Percentiles rank a stretch among this genome's conserved stretches.
Conservation (phyloP, 306 rosid species). For the Vicia faba region DNA sequence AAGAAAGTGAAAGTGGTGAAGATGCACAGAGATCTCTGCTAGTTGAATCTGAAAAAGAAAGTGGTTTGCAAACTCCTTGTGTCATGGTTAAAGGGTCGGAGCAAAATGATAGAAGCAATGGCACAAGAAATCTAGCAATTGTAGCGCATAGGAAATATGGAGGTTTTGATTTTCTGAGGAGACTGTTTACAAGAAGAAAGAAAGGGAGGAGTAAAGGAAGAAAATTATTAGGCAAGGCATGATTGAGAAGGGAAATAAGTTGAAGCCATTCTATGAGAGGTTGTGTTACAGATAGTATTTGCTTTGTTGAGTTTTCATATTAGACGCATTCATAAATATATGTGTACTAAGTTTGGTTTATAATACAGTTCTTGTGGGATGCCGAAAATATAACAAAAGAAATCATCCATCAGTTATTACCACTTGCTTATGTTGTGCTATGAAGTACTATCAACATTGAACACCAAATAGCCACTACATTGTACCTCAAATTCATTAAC, state of each 20-base stretch:
- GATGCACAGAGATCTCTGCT: slow-evolving; percentile 36
- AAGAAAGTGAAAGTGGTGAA: slow-evolving; percentile 35
- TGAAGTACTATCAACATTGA: too few relatives aligned
- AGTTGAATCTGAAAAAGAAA: slow-evolving; percentile 40
- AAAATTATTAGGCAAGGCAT: slow-evolving; percentile 37
- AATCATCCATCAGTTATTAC: too few relatives aligned
- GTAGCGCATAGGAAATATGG: slow-evolving; percentile 57
- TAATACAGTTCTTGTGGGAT: background rate
- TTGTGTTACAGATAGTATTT: slow-evolving; percentile 35
- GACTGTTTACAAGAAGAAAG: slow-evolving; percentile 55
- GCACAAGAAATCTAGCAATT: slow-evolving; percentile 45
- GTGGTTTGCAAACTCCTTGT: slow-evolving; percentile 32
- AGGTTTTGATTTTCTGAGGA: slow-evolving; percentile 64
- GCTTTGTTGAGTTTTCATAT: background rate
- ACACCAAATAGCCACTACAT: too few relatives aligned
- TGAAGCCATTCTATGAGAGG: slow-evolving; percentile 5
- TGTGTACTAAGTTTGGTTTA: slow-evolving; percentile 18
- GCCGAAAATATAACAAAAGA: background rate
- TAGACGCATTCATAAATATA: background rate
- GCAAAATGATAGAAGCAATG: slow-evolving; percentile 37
- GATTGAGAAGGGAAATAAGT: slow-evolving; percentile 33
- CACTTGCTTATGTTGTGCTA: too few relatives aligned
- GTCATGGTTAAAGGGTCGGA: slow-evolving; percentile 35
- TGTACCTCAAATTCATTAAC: too few relatives aligned
- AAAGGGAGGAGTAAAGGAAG: slow-evolving; percentile 52